Base-by-base conservation (phyloP, 2,329 filamentous ascomycete genomes). In the Cordyceps militaris region DNA sequence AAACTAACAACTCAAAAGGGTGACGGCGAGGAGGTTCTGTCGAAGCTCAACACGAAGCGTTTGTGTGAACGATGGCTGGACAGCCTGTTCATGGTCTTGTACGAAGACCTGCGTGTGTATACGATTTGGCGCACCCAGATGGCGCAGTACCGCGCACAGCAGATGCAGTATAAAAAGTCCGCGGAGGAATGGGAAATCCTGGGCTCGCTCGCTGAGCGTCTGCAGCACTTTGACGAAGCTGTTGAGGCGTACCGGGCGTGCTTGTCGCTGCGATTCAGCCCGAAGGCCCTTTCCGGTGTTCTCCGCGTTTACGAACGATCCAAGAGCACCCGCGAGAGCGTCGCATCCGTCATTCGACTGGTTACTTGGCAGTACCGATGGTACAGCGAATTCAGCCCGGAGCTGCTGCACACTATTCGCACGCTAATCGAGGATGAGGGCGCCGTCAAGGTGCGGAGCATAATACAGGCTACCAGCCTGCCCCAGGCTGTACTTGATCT, bases 41-140 rank as follows among this genome's bases (percentile, higher is more conserved):
- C 91, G 7, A 89, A 93, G 65, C 91, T 99, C 69, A 94, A 95
- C 70, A 96, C 97, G 73, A 99, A 99, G 76, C 87, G 94, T 1
- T 83, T 99, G 1, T 99, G 94, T 68, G 94, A 99, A 73, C 86
- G 94, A 64, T 99, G 94, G 94, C 82, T 99, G 2, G 94, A 99
- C 73, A 97, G 96, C 66, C 81, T 99, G 23, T 99, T 99, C 76
- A 99, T 99, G 94, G 94, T 97, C 0, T 81, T 99, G 3, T 99
- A 99, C 71, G 94, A 99, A 72, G 94, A 99, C 68, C 81, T 99
- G 19, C 89, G 94, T 51, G 93, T 99, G 47, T 99, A 99, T 77
- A 99, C 94, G 13, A 99, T 99, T 71, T 99, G 94, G 94, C 87
- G 94, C 58, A 97, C 94, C 0, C 94, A 99, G 71, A 94, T 97